Evolutionary conservation across 2,329 filamentous ascomycete species (phyloP).

Genomic region (Penicillium griseofulvum): DNA sequence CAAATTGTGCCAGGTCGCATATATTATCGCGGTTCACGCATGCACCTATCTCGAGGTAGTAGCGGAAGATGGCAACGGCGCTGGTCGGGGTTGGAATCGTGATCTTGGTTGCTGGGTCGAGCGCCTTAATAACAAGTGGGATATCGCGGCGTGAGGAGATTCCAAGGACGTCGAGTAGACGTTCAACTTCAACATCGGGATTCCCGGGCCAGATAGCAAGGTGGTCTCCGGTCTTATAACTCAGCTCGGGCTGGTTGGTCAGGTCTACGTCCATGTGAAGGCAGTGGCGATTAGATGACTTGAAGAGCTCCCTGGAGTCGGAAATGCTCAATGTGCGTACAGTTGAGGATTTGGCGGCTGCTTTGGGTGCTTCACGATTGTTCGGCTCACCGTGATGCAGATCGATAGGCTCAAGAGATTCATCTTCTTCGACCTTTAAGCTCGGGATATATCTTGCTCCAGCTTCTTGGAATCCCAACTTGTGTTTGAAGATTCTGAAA

Average conservation of each 20-base stretch:
- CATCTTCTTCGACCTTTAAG: slow-evolving; percentile 70
- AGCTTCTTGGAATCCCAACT: slow-evolving; percentile 80
- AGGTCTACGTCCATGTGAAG: slow-evolving; percentile 88
- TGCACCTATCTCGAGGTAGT: slow-evolving; percentile 89
- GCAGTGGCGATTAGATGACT: slow-evolving; percentile 76
- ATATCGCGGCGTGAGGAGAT: slow-evolving; percentile 44
- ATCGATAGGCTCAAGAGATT: slow-evolving; percentile 66
- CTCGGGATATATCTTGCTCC: slow-evolving; percentile 86
- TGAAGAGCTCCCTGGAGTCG: slow-evolving; percentile 78
- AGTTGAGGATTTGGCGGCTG: slow-evolving; percentile 64
- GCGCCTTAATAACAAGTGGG: slow-evolving; percentile 55
- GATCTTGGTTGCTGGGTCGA: slow-evolving; percentile 70
- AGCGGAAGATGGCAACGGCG: slow-evolving; percentile 78
- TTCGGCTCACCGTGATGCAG: slow-evolving; percentile 89
- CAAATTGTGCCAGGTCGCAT: slow-evolving; percentile 75
- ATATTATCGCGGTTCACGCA: slow-evolving; percentile 91
- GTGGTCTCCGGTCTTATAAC: slow-evolving; percentile 92
- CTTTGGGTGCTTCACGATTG: slow-evolving; percentile 76
- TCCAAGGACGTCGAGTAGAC: slow-evolving; percentile 70
- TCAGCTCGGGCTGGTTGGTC: slow-evolving; percentile 69
- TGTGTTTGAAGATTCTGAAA: slow-evolving; percentile 73
- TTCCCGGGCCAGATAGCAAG: slow-evolving; percentile 92
- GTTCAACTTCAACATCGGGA: slow-evolving; percentile 77
- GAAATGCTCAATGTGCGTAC: slow-evolving; percentile 82
- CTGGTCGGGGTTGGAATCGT: slow-evolving; percentile 89